Percentiles rank a stretch among this genome's conserved stretches.
Conservation (phyloP, 2,329 filamentous ascomycete genomes). For the Nannizziopsis arthrosporioides region DNA sequence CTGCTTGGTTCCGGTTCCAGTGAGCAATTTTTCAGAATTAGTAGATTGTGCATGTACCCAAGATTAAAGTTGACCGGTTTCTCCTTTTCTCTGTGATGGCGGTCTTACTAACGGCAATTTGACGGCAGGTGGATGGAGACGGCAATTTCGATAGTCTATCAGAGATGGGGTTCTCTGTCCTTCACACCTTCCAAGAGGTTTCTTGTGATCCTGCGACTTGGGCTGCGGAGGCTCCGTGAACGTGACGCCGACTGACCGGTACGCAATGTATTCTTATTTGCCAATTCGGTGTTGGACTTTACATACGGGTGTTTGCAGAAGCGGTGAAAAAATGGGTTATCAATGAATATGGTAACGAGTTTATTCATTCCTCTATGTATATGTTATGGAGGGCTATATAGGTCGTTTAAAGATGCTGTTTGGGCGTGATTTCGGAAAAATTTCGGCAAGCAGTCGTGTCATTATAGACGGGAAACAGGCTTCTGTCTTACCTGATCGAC, state of each 20-base stretch:
- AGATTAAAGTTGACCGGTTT: background rate
- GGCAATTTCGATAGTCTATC: conserved; percentile 61
- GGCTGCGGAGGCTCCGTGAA: conserved; percentile 23
- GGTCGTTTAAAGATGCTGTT: background rate
- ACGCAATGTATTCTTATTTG: conserved; percentile 1
- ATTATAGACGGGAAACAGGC: too few relatives aligned
- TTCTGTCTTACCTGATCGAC: background rate
- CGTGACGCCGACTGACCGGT: background rate
- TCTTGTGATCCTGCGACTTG: conserved; percentile 55
- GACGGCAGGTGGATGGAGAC: conserved; percentile 53
- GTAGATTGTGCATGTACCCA: background rate
- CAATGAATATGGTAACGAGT: background rate
- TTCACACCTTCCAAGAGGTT: conserved; percentile 74
- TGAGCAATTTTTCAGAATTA: too few relatives aligned
- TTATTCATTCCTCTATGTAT: background rate
- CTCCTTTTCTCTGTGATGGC: background rate
- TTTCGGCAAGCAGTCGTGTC: conserved; percentile 1
- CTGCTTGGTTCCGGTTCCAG: background rate
- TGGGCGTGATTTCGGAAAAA: background rate
- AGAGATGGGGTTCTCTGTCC: conserved; percentile 66
- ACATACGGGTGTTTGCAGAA: background rate
- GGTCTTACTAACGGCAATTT: conserved; percentile 8
- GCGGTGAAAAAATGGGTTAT: conserved; percentile 7
- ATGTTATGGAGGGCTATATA: conserved; percentile 3
- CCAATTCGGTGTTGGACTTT: background rate